Evolutionary conservation across 1,139 yeast genomes (phyloP), one percentile per base, ranked within the genome.

Genomic region (Pneumocystis oryctolagi): DNA sequence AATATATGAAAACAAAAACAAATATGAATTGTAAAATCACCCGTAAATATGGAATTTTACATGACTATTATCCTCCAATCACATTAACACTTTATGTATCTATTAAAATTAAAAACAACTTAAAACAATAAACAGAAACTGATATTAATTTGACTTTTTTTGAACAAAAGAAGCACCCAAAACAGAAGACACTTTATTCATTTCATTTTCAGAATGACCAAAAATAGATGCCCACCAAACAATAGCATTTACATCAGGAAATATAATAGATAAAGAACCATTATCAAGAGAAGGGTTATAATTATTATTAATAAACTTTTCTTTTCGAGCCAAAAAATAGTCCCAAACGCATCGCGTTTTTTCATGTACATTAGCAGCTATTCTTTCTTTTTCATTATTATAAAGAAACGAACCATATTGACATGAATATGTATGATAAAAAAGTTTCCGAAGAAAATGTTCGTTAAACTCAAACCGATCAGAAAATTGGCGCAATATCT

Each of bases 361-460:
- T 1, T 75, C 71, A 8, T 70, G 72, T 0, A 81, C 74, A 16
- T 77, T 71, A 32, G 77, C 74, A 35, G 73, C 74, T 9, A 75
- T 70, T 58, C 83, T 73, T 66, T 89, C 96, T 61, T 76, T 73
- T 70, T 92, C 96, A 55, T 81, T 80, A 71, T 92, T 87, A 69
- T 82, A 83, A 62, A 94, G 73, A 70, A 92, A 92, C 0, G 96
- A 83, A 2, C 98, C 98, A 73, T 89, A 92, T 72, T 92, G 98
- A 71, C 97, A 89, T 0, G 97, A 87, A 71, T 90, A 89, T 60
- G 87, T 77, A 73, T 92, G 98, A 71, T 92, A 92, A 42, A 89
- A 79, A 62, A 92, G 75, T 61, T 97, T 76, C 69, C 96, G 80
- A 68, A 94, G 74, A 70, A 92, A 89, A 61, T 97, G 76, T 71